Evolutionary conservation across 495 filamentous ascomycete genomes (phyloP).

Genomic region (Jackrogersella minutella): DNA sequence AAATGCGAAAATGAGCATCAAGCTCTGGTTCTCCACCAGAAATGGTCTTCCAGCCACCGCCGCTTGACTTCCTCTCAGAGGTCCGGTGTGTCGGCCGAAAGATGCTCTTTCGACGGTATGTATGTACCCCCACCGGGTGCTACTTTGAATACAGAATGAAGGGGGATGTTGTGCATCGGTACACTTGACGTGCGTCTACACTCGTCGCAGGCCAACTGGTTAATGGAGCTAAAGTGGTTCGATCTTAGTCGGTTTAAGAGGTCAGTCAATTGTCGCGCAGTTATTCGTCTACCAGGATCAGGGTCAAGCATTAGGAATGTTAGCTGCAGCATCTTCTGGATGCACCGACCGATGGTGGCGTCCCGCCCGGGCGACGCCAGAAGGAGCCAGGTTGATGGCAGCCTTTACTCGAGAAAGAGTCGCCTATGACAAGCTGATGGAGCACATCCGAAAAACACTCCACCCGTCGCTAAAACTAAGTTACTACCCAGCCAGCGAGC

Average conservation of each 20-base stretch:
- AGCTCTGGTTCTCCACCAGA: background rate
- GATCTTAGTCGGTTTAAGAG: background rate
- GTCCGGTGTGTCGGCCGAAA: background rate
- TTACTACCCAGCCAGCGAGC: no score
- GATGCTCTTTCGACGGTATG: background rate
- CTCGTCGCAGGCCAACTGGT: background rate
- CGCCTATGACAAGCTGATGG: no score
- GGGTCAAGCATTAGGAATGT: constrained; percentile 3
- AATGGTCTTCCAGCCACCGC: background rate
- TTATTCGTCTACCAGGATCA: background rate
- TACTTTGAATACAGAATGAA: constrained; percentile 1
- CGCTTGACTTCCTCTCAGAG: constrained; percentile 3
- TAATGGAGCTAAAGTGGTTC: background rate
- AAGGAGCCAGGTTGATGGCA: no score
- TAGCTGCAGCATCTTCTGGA: constrained; percentile 5
- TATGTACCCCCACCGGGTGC: background rate
- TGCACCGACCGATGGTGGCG: background rate
- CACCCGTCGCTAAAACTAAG: no score
- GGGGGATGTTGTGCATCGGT: background rate
- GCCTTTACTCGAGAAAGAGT: no score
- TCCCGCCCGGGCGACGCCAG: background rate
- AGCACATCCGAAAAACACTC: no score
- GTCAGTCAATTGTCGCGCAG: background rate
- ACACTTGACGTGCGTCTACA: background rate
- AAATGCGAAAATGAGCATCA: background rate